Evolutionary conservation across 2,329 filamentous ascomycete species (phyloP), one percentile per base, ranked within the genome.

Genomic region (Didymella glomerata): DNA sequence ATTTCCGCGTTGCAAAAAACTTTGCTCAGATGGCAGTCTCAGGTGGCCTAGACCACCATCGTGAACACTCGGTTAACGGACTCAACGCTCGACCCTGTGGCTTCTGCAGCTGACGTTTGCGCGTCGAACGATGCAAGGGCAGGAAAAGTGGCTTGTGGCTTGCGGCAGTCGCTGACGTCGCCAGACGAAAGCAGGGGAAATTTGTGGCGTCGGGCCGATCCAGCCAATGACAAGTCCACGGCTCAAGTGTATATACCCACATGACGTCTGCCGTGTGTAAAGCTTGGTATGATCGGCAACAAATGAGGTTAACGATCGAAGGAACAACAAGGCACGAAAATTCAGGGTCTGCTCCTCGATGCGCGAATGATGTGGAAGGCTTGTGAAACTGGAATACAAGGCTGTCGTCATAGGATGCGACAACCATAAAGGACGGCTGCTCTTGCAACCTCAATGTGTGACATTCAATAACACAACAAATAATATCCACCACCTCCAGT

Each of bases 231-330:
- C 2, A 32, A 11, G 5, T 18, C 30, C 20, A 18, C 36, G n/a
- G 36, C 16, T 7, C 16, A n/a, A 9, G 41, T 54, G 27, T 20
- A 48, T 20, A 38, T 18, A 24, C 20, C 38, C 45, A 14, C 46
- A 58, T 58, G 56, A 58, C 56, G 56, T 58, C 38, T 53, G 56
- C 56, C 56, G 14, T 16, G 45, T 46, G 11, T 34, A 49, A 49
- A 54, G 56, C 50, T 50, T 58, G 45, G 56, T 49, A 41, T 54
- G 56, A 58, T 58, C 56, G 56, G 53, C 56, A 54, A 22, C 30
- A 45, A 46, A 36, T 46, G 32, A 32, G 44, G 44, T 27, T 20
- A 27, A 46, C 22, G 55, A 58, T 58, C 55, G 32, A 46, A 49
- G 56, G 22, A 58, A 22, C 45, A 54, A 57, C 55, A 57, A 22